Percentiles rank a stretch among this genome's conserved stretches.
These are phyloP conservation scores for Penicilliopsis zonata DNA, from an alignment of 495 filamentous ascomycete species.

Conservation along the genomic window DNA sequence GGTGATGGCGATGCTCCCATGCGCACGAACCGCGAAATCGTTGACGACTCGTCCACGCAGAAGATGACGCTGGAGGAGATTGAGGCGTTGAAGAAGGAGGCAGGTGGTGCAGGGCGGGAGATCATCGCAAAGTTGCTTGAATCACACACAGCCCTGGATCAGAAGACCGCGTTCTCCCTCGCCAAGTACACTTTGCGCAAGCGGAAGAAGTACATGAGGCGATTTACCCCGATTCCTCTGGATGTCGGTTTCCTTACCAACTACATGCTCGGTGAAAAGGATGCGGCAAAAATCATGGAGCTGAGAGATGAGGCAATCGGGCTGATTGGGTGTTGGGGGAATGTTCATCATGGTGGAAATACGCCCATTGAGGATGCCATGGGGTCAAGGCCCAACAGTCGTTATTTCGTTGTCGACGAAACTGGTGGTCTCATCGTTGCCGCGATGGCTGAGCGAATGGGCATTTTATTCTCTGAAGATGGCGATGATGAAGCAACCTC, in stretches of 20 bases:
- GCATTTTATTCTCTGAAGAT: slow-evolving; percentile 53
- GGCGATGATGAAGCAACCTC: slow-evolving; percentile 13
- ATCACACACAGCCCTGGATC: slow-evolving; percentile 73
- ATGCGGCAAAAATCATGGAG: slow-evolving; percentile 72
- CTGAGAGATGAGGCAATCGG: slow-evolving; percentile 77
- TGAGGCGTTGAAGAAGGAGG: slow-evolving; percentile 75
- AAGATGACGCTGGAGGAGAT: slow-evolving; percentile 77
- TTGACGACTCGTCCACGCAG: slow-evolving; percentile 74
- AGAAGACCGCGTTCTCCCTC: slow-evolving; percentile 87
- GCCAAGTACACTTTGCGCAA: slow-evolving; percentile 94
- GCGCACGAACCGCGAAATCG: slow-evolving; percentile 65
- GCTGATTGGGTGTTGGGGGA: slow-evolving; percentile 53
- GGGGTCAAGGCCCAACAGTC: slow-evolving; percentile 39
- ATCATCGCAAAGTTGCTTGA: slow-evolving; percentile 77
- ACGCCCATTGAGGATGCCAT: slow-evolving; percentile 15
- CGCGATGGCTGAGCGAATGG: slow-evolving; percentile 85
- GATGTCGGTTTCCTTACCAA: slow-evolving; percentile 63
- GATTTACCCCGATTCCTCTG: slow-evolving; percentile 74
- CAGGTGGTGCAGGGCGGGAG: slow-evolving; percentile 68
- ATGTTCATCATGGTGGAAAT: slow-evolving; percentile 42
- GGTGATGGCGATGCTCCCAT: slow-evolving; percentile 50
- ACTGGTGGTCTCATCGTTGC: slow-evolving; percentile 78
- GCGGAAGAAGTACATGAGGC: slow-evolving; percentile 78
- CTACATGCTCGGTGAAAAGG: slow-evolving; percentile 65
- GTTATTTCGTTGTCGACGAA: slow-evolving; percentile 86